Base-by-base conservation (phyloP, 257 asterid genomes). In the Sherardia arvensis region DNA sequence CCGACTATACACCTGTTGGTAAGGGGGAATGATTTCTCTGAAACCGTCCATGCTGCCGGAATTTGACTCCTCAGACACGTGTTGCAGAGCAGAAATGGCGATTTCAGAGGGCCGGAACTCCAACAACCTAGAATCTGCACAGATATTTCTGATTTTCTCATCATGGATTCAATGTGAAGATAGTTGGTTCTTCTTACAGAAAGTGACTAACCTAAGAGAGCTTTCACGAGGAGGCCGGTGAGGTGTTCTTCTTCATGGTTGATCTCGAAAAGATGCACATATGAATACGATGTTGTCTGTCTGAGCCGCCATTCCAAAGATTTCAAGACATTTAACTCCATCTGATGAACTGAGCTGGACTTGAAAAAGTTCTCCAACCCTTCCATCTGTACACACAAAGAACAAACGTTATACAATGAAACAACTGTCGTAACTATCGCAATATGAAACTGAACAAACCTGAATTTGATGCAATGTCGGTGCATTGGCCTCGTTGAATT, bases 291-390 rank as follows among this genome's bases (percentile, higher is more conserved):
- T 3, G 94, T 87, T n/a, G 73, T 55, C 0, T 79, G 69, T 34
- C 75, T 69, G 62, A 91, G 73, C 32, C 79, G 67, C 98, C 98
- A 91, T 30, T 71, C 77, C 38, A 91, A 64, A 8, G 67, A 61
- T 59, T 80, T 68, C 76, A 91, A 47, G 8, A 91, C 58, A 9
- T 73, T 73, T 66, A 88, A 55, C 62, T 91, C 98, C 98, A 84
- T 86, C 22, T 74, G 21, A 60, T 77, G 83, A 25, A 86, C 74
- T 57, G 66, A 51, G 48, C 21, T 58, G 17, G 85, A 62, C 43
- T 71, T 70, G 61, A 80, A 88, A 4, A 40, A 71, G 65, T 71
- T 65, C 29, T 81, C 82, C 23, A 66, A 14, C 67, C 76, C 85
- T 47, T 82, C 91, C 74, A 38, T 38, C 45, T 11, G 12, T 1